Conservation (phyloP, 495 filamentous ascomycete species). For the Xylaria longipes region DNA sequence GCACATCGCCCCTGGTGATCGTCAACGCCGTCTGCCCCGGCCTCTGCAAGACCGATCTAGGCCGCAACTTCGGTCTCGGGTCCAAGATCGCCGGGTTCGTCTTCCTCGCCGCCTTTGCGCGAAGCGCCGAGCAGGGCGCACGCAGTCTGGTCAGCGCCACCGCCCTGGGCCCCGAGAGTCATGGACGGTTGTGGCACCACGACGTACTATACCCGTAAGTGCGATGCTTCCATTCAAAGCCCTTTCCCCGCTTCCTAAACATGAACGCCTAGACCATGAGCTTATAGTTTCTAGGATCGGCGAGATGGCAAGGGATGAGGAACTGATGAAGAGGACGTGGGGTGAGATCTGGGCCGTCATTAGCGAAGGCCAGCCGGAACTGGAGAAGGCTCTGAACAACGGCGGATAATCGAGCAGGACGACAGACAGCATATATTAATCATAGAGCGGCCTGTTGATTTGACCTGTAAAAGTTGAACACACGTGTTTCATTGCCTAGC, state of each 20-base stretch:
- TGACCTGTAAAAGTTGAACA: no score
- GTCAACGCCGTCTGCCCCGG: constrained; percentile 40
- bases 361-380: background rate
- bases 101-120: constrained; percentile 49
- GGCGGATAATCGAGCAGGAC: background rate
- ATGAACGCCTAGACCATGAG: background rate
- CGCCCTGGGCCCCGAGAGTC: constrained; percentile 53
- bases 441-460: no score
- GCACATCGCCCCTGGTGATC: constrained; percentile 25
- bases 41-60: constrained; percentile 39
- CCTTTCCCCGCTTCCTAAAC: no score
- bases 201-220: constrained; percentile 34
- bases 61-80: constrained; percentile 27
- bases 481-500: no score
- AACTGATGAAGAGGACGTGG: background rate
- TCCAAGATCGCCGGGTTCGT: constrained; percentile 37
- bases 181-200: constrained; percentile 58
- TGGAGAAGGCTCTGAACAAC: background rate
- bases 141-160: constrained; percentile 60
- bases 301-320: background rate
- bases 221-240: background rate
- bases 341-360: background rate
- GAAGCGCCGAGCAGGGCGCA: constrained; percentile 57
- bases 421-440: no score
- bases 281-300: background rate